A percentile compares a stretch with the other conserved stretches of the same genome.
These are phyloP conservation scores for Peniophora sp. DNA, from an alignment of 1,284 basidiomycete species.

Conservation along the genomic window DNA sequence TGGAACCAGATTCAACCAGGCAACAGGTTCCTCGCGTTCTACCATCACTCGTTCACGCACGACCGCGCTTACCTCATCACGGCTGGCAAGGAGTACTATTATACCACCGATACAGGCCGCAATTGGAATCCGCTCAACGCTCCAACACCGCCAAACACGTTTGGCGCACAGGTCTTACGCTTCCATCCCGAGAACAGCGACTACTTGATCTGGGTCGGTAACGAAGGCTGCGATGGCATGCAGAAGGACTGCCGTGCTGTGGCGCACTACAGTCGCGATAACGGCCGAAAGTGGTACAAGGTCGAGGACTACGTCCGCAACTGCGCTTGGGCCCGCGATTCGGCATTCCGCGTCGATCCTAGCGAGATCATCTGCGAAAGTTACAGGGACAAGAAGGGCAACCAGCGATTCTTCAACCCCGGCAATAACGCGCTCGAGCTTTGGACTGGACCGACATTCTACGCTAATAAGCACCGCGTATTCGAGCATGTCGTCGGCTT, in stretches of 20 bases:
- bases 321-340: slow-evolving; percentile 89
- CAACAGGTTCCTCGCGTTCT: slow-evolving; percentile 74
- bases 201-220: slow-evolving; percentile 86
- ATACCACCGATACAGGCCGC: slow-evolving; percentile 78
- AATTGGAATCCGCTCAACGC: slow-evolving; percentile 60
- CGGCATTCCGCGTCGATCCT: slow-evolving; percentile 71
- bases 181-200: slow-evolving; percentile 85
- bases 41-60: slow-evolving; percentile 72
- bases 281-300: slow-evolving; percentile 72
- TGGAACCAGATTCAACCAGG: slow-evolving; percentile 64
- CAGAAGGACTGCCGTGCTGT: slow-evolving; percentile 57
- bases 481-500: slow-evolving; percentile 91
- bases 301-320: slow-evolving; percentile 86
- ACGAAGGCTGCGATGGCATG: slow-evolving; percentile 50
- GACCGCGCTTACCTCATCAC: slow-evolving; percentile 92
- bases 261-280: slow-evolving; percentile 67
- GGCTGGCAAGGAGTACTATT: slow-evolving; percentile 53
- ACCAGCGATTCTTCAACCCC: slow-evolving; percentile 52
- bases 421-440: slow-evolving; percentile 74
- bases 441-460: slow-evolving; percentile 76
- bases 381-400: slow-evolving; percentile 76
- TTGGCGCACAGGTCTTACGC: slow-evolving; percentile 71
- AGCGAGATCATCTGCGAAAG: slow-evolving; percentile 91
- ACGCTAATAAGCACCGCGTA: slow-evolving; percentile 47
- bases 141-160: slow-evolving; percentile 72